Conservation (phyloP, 2,329 filamentous ascomycete species). For the Rutstroemia sp. region DNA sequence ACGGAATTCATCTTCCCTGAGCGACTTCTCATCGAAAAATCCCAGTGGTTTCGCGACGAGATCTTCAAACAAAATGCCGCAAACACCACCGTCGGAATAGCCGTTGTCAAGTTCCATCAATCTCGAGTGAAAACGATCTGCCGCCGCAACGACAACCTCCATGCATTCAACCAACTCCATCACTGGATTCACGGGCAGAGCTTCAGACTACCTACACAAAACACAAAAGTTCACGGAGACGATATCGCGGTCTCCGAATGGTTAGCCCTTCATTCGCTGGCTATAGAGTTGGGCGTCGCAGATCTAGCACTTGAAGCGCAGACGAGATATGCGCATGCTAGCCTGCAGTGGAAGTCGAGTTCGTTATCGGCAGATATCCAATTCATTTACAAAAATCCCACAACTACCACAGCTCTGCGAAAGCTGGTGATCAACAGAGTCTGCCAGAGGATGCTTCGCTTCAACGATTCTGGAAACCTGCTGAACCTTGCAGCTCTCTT, state of each 20-base stretch:
- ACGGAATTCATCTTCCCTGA: not conserved
- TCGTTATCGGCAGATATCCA: not conserved
- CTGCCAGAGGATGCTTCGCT: not conserved
- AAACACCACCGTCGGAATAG: not conserved
- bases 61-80: not conserved
- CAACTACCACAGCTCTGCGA: not conserved
- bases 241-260: not conserved
- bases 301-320: not conserved
- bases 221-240: not conserved
- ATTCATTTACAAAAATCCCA: not conserved
- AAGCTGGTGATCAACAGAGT: not conserved
- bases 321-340: not conserved
- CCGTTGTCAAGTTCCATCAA: not conserved
- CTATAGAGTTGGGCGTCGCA: not conserved
- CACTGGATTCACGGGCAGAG: not conserved
- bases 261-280: not conserved
- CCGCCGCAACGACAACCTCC: not conserved
- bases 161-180: conserved; percentile 5
- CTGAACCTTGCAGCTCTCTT: not conserved
- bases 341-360: not conserved
- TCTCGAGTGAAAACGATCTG: not conserved
- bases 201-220: not conserved
- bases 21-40: not conserved
- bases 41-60: not conserved
- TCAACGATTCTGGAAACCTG: not conserved